A percentile compares a stretch with the other conserved stretches of the same genome.
Evolutionary conservation across 768 basidiomycete genomes (phyloP).

Genomic region (Agaricus sinodeliciosus): DNA sequence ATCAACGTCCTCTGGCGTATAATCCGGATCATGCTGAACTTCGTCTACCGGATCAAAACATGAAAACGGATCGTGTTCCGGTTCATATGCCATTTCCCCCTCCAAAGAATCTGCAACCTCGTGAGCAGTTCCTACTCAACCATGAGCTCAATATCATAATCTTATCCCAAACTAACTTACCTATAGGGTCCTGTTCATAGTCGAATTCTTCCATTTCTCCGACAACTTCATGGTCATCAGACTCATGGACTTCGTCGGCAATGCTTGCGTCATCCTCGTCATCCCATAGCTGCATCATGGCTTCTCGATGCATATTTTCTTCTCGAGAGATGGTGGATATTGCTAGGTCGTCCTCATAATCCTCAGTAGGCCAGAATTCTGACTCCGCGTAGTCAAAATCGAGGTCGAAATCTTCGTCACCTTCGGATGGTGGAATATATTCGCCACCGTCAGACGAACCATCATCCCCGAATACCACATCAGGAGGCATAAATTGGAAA

Average conservation of each 20-base stretch:
- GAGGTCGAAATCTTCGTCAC: conserved; percentile 47
- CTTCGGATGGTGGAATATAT: conserved; percentile 49
- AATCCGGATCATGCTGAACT: background rate
- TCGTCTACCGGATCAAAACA: background rate
- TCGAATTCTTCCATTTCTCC: background rate
- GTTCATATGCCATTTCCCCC: background rate
- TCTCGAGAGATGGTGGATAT: background rate
- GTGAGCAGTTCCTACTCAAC: background rate
- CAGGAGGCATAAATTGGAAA: conserved; percentile 48
- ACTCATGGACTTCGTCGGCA: conserved; percentile 13
- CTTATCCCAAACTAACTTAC: background rate
- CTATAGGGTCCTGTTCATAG: background rate
- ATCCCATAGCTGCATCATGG: conserved; percentile 16
- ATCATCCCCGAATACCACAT: conserved; percentile 36
- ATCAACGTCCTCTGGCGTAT: conserved; percentile 8
- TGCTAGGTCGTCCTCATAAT: conserved; percentile 1
- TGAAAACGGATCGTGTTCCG: background rate
- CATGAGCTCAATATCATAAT: background rate
- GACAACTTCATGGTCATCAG: background rate
- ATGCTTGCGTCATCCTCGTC: conserved; percentile 12
- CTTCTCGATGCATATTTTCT: conserved; percentile 11
- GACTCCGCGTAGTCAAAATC: conserved; percentile 25
- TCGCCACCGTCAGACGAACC: conserved; percentile 66
- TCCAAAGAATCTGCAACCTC: background rate
- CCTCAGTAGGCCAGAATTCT: conserved; percentile 13